phyloP scores from a whole-genome alignment of 1,139 yeast species.

The Groenewaldozyma auringiensis region DNA sequence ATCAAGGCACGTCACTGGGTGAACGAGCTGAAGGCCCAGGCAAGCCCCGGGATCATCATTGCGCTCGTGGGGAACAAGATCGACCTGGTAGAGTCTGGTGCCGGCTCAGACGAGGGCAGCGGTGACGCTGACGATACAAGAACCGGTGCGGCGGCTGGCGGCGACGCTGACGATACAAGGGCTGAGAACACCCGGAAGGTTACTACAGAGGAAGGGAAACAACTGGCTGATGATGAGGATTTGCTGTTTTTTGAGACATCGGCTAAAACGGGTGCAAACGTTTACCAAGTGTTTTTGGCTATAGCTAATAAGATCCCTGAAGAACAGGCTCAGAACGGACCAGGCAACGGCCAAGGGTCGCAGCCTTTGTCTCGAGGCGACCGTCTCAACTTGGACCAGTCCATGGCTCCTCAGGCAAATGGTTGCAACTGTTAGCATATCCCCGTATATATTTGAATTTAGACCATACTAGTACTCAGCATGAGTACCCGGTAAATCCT shows the following conservation, averaged over 20 bases:
- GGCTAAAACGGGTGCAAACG: constrained; percentile 89
- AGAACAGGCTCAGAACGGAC: constrained; percentile 18
- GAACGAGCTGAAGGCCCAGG: constrained; percentile 91
- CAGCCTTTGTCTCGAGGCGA: constrained; percentile 14
- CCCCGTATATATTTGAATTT: too few relatives aligned
- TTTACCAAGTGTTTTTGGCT: constrained; percentile 83
- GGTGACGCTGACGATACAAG: constrained; percentile 30
- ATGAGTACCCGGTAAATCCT: too few relatives aligned
- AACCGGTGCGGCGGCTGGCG: constrained; percentile 21
- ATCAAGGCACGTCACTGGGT: constrained; percentile 99
- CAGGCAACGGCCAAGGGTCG: constrained; percentile 7
- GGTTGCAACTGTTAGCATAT: constrained; percentile 15
- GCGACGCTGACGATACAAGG: constrained; percentile 15
- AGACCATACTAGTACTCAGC: too few relatives aligned
- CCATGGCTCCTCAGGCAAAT: constrained; percentile 7
- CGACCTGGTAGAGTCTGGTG: constrained; percentile 44
- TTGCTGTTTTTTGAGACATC: constrained; percentile 88
- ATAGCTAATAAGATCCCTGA: constrained; percentile 81
- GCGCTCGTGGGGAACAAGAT: constrained; percentile 91
- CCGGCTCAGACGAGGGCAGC: neutral
- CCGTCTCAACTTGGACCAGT: constrained; percentile 17
- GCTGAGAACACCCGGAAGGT: constrained; percentile 57
- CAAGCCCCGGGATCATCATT: constrained; percentile 80
- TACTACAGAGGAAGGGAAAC: constrained; percentile 78
- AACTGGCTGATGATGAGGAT: constrained; percentile 76